A percentile compares a stretch with the other conserved stretches of the same genome.
Conservation (phyloP, 23 red algal species). For the Gracilariopsis chorda region DNA sequence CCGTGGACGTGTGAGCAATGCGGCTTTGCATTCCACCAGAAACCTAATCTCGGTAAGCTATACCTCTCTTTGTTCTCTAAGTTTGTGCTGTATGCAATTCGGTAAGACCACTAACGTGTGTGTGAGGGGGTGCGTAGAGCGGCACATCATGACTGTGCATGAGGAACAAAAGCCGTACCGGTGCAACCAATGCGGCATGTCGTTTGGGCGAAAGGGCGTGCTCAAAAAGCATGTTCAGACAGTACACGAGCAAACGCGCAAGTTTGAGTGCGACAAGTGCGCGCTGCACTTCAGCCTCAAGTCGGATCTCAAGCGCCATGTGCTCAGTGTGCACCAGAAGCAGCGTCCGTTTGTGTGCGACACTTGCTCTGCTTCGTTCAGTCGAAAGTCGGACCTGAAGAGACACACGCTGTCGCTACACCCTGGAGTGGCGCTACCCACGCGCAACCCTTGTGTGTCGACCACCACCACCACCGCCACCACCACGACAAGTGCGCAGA, state of each 20-base stretch:
- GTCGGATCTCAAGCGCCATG: conserved; percentile 61
- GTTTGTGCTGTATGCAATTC: no score
- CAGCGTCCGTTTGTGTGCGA: conserved; percentile 65
- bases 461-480: neutral
- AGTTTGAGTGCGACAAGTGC: conserved; percentile 58
- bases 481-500: neutral
- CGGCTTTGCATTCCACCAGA: conserved; percentile 40
- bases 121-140: no score
- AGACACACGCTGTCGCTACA: conserved; percentile 51
- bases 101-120: no score
- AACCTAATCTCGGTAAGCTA: conserved; percentile 38
- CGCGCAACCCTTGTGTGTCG: neutral
- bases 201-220: conserved; percentile 69
- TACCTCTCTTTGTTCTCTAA: no score
- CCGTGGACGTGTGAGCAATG: conserved; percentile 51
- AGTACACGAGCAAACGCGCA: conserved; percentile 60
- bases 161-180: conserved; percentile 51
- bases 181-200: conserved; percentile 49
- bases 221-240: conserved; percentile 65
- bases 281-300: conserved; percentile 45
- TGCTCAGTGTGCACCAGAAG: conserved; percentile 60
- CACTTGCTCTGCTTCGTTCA: conserved; percentile 51
- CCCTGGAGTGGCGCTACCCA: conserved; percentile 21
- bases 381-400: conserved; percentile 54
- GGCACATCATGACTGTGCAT: conserved; percentile 55